These are phyloP conservation scores for Pleurotus tuoliensis DNA, from an alignment of 768 basidiomycete species.

Conservation along the genomic window DNA sequence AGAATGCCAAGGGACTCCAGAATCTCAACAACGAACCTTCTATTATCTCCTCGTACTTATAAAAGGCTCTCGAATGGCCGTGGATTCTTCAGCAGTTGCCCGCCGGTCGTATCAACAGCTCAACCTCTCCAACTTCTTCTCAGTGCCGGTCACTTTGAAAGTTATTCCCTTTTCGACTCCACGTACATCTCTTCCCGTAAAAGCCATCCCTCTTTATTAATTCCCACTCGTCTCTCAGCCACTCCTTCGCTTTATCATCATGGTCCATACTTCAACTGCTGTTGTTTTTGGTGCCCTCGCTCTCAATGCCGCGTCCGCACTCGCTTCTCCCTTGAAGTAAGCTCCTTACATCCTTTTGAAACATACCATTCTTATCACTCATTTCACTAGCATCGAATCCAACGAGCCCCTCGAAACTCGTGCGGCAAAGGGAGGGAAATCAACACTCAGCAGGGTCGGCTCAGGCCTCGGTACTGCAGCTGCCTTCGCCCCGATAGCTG, in stretches of 20 bases:
- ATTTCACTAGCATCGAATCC: too few species aligned
- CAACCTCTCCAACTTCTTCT: neutral
- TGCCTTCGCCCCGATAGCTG: too few species aligned
- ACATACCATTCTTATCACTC: too few species aligned
- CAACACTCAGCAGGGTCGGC: too few species aligned
- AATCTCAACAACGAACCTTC: too few species aligned
- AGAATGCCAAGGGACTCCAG: too few species aligned
- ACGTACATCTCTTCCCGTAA: neutral
- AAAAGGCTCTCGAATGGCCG: too few species aligned
- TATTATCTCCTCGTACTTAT: too few species aligned
- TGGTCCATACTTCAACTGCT: constrained; percentile 28
- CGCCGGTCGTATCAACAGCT: constrained; percentile 7
- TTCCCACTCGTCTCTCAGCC: constrained; percentile 6
- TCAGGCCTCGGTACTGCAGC: too few species aligned
- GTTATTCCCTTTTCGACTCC: neutral
- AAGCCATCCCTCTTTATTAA: too few species aligned
- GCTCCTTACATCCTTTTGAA: neutral
- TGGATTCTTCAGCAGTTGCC: constrained; percentile 4
- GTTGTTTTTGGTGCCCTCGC: constrained; percentile 28
- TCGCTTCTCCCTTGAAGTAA: constrained; percentile 26
- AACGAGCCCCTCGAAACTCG: too few species aligned
- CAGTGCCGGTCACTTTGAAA: constrained; percentile 4
- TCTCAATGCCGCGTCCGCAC: constrained; percentile 22
- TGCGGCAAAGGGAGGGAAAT: too few species aligned
- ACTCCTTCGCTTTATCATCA: constrained; percentile 9